These are phyloP conservation scores for Pholiota microspora DNA, from an alignment of 768 basidiomycete genomes.

Conservation along the genomic window DNA sequence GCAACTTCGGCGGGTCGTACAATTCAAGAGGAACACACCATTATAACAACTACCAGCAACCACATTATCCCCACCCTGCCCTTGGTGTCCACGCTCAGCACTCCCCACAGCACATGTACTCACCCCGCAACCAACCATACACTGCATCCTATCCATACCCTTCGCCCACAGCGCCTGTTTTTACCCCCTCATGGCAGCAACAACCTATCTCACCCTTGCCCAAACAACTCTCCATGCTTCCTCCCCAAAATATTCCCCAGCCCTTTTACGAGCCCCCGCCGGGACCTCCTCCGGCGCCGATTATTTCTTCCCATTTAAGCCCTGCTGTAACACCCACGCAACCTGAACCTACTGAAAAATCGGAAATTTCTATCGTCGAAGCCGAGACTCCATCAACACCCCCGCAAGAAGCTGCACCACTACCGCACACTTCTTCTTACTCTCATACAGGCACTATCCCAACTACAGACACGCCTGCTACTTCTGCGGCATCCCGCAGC, in stretches of 20 bases:
- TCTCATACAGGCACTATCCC: slow-evolving; percentile 28
- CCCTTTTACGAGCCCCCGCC: slow-evolving; percentile 19
- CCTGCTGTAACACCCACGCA: neutral
- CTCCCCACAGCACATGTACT: slow-evolving; percentile 24
- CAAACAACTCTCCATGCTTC: slow-evolving; percentile 59
- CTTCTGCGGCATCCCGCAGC: neutral
- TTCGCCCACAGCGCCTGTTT: slow-evolving; percentile 33
- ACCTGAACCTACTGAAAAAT: neutral
- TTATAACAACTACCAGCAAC: slow-evolving; percentile 20
- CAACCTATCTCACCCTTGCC: slow-evolving; percentile 52
- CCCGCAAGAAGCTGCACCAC: slow-evolving; percentile 3
- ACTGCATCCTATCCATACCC: slow-evolving; percentile 34
- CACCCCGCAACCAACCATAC: slow-evolving; percentile 29
- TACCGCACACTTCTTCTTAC: slow-evolving; percentile 18
- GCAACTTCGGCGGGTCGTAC: slow-evolving; percentile 35
- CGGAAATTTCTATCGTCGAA: neutral
- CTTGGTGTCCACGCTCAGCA: slow-evolving; percentile 16
- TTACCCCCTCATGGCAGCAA: slow-evolving; percentile 43
- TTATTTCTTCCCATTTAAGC: slow-evolving; percentile 6
- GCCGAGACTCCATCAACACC: slow-evolving; percentile 2
- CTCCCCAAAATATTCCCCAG: slow-evolving; percentile 21
- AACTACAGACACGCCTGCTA: slow-evolving; percentile 16
- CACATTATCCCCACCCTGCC: slow-evolving; percentile 7
- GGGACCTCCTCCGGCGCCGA: neutral
- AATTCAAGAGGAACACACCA: slow-evolving; percentile 36